A percentile compares a stretch with the other conserved stretches of the same genome.
These are phyloP conservation scores for Starmerella bombi DNA, from an alignment of 805 yeast species.

Conservation along the genomic window DNA sequence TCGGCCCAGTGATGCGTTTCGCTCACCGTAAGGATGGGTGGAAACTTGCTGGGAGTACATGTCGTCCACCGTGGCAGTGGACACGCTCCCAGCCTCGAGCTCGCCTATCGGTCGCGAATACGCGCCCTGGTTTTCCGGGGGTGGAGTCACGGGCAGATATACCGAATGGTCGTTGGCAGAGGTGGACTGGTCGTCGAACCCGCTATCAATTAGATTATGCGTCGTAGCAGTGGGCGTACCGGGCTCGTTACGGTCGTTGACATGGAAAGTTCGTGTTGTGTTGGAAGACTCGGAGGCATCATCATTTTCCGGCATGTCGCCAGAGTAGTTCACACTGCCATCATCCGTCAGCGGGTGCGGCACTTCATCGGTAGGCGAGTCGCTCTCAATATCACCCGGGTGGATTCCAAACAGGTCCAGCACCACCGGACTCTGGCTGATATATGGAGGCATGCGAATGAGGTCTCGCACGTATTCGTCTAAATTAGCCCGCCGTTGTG, in stretches of 20 bases:
- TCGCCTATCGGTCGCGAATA: too few relatives aligned
- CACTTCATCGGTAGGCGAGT: conserved; percentile 23
- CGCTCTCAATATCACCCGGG: conserved; percentile 46
- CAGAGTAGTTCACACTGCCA: conserved; percentile 5
- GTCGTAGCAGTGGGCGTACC: too few relatives aligned
- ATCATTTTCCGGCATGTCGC: conserved; percentile 12
- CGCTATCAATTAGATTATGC: too few relatives aligned
- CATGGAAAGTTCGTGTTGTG: not conserved
- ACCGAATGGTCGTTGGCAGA: not conserved
- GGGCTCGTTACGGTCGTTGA: not conserved
- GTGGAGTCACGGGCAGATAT: not conserved
- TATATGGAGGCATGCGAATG: conserved; percentile 60
- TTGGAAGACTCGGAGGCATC: not conserved
- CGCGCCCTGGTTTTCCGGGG: too few relatives aligned
- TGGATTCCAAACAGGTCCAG: conserved; percentile 55
- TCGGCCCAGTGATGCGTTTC: not conserved
- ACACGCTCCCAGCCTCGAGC: not conserved
- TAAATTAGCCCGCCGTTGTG: conserved; percentile 41
- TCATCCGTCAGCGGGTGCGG: conserved; percentile 26
- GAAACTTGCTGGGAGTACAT: conserved; percentile 1
- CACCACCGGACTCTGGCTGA: conserved; percentile 57
- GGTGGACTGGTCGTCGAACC: not conserved
- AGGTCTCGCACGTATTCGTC: conserved; percentile 47
- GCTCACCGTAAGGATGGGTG: conserved; percentile 4
- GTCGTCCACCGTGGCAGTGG: conserved; percentile 1